Evolutionary conservation across 2,329 filamentous ascomycete genomes (phyloP).

Genomic region (Colletotrichum zoysiae): DNA sequence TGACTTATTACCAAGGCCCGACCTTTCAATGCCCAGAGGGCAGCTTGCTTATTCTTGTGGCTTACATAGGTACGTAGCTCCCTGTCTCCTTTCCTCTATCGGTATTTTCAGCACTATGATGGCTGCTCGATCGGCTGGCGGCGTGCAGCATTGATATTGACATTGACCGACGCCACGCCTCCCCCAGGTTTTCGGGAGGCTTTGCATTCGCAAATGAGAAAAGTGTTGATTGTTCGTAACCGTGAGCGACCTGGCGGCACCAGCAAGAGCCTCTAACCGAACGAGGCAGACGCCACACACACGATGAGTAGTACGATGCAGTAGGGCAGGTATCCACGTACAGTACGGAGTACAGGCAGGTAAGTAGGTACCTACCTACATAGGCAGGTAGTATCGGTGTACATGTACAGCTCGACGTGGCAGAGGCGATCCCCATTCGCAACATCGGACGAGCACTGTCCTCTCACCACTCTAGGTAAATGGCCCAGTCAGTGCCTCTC

Average conservation of each 20-base stretch:
- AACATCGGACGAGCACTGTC: constrained; percentile 27
- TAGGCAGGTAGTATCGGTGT: background rate
- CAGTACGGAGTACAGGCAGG: too few species aligned
- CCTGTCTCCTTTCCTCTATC: constrained; percentile 1
- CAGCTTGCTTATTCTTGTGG: constrained; percentile 13
- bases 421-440: constrained; percentile 6
- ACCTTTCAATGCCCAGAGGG: background rate
- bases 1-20: constrained; percentile 10
- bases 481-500: background rate
- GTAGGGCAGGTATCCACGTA: too few species aligned
- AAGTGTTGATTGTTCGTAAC: background rate
- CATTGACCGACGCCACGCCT: background rate
- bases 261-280: background rate
- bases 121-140: background rate
- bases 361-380: background rate
- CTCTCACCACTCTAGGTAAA: background rate
- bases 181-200: background rate
- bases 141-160: background rate
- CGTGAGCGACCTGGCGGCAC: background rate
- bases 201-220: background rate
- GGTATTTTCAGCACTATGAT: too few species aligned
- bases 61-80: too few species aligned
- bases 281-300: constrained; percentile 3
- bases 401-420: background rate
- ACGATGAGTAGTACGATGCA: too few species aligned